phyloP scores from a whole-genome alignment of 2,329 filamentous ascomycete genomes.

The Sarocladium kiliense region DNA sequence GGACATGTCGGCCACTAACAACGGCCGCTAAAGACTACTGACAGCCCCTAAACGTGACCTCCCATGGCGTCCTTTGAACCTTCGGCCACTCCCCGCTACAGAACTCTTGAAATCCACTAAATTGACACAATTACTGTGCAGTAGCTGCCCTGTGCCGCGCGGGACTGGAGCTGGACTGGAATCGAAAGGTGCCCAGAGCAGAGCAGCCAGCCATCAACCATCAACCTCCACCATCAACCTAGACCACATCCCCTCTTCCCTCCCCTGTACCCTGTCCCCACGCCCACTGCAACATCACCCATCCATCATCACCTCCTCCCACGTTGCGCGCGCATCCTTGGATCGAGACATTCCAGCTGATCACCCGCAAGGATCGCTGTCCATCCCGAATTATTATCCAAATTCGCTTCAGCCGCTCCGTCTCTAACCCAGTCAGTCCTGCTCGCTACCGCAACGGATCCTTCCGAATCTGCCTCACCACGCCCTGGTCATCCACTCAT shows the following conservation, averaged over 20 bases:
- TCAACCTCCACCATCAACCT: neutral
- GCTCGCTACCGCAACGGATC: neutral
- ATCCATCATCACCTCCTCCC: neutral
- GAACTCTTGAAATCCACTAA: no score
- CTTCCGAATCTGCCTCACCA: slow-evolving; percentile 2
- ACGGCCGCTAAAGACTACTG: slow-evolving; percentile 3
- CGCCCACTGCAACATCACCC: slow-evolving; percentile 1
- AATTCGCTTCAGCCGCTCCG: neutral
- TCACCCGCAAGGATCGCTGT: neutral
- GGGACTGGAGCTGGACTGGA: no score
- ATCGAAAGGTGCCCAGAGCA: no score
- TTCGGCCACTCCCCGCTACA: no score
- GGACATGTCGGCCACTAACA: neutral
- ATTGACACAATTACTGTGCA: no score
- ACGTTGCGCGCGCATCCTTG: neutral
- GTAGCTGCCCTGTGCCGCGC: no score
- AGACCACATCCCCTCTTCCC: no score
- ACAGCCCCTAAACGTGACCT: neutral
- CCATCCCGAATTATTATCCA: neutral
- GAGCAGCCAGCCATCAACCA: no score
- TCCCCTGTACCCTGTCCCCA: neutral
- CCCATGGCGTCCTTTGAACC: no score
- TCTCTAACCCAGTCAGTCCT: neutral
- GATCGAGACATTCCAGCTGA: slow-evolving; percentile 1
- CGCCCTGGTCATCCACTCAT: neutral